Evolutionary conservation across 2,329 filamentous ascomycete species (phyloP).

Genomic region (Colletotrichum siamense): DNA sequence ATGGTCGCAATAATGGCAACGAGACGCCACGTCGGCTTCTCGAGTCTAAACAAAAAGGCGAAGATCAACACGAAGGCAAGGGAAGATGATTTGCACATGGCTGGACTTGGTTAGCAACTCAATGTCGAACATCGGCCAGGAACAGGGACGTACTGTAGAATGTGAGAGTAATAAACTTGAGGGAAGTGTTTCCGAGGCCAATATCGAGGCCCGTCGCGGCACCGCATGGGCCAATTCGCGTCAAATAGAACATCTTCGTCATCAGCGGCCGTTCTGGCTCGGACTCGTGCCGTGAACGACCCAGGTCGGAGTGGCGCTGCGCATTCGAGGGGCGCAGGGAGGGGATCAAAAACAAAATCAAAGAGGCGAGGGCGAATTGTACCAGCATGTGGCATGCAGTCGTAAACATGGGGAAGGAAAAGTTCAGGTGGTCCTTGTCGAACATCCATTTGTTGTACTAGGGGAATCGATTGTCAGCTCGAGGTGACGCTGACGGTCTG

Average conservation of each 20-base stretch:
- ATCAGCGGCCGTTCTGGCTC: conserved; percentile 70
- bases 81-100: conserved; percentile 98
- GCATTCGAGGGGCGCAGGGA: conserved; percentile 73
- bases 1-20: conserved; percentile 89
- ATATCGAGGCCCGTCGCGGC: conserved; percentile 94
- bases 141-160: conserved; percentile 77
- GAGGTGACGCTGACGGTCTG: background rate
- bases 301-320: conserved; percentile 49
- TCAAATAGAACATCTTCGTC: conserved; percentile 90
- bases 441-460: conserved; percentile 99
- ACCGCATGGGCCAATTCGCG: conserved; percentile 89
- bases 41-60: conserved; percentile 91
- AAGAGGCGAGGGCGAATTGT: conserved; percentile 80
- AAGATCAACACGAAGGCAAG: conserved; percentile 95
- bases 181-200: conserved; percentile 91
- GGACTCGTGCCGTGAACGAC: conserved; percentile 55
- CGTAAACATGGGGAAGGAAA: conserved; percentile 93
- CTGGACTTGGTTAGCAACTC: conserved; percentile 43
- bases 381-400: conserved; percentile 96
- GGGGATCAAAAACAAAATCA: conserved; percentile 83
- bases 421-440: conserved; percentile 81
- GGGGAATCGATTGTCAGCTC: conserved; percentile 30
- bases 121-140: background rate
- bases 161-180: conserved; percentile 95
- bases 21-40: conserved; percentile 84